phyloP scores from a whole-genome alignment of 1,284 basidiomycete genomes.

The Cryptococcus sp. region DNA sequence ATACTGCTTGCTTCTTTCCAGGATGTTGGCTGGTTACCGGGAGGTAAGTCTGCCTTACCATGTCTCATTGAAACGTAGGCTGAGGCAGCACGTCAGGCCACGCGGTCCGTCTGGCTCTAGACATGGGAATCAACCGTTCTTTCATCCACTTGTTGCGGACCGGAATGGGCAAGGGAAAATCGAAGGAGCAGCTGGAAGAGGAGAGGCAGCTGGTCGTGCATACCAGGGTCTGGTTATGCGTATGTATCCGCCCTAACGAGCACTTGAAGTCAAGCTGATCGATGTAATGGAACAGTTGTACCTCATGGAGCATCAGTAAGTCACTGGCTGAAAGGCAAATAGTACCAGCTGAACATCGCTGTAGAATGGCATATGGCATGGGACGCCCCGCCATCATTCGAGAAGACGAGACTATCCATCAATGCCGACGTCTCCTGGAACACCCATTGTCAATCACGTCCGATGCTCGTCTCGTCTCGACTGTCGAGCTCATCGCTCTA shows the following conservation, averaged over 20 bases:
- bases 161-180: slow-evolving; percentile 68
- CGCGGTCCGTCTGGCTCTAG: slow-evolving; percentile 89
- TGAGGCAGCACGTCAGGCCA: slow-evolving; percentile 58
- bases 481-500: slow-evolving; percentile 57
- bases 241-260: slow-evolving; percentile 20
- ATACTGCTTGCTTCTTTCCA: slow-evolving; percentile 87
- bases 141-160: slow-evolving; percentile 77
- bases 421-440: slow-evolving; percentile 75
- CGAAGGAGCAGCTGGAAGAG: slow-evolving; percentile 59
- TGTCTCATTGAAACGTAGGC: not conserved
- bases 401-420: slow-evolving; percentile 83
- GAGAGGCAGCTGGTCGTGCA: slow-evolving; percentile 77
- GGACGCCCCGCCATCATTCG: slow-evolving; percentile 87
- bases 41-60: slow-evolving; percentile 40
- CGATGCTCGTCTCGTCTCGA: slow-evolving; percentile 91
- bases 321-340: slow-evolving; percentile 23
- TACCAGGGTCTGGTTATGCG: slow-evolving; percentile 81
- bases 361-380: slow-evolving; percentile 78
- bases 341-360: slow-evolving; percentile 7
- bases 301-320: slow-evolving; percentile 87
- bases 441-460: slow-evolving; percentile 88
- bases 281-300: slow-evolving; percentile 59
- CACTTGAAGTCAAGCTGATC: not conserved
- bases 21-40: slow-evolving; percentile 86
- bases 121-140: slow-evolving; percentile 83